A percentile compares a stretch with the other conserved stretches of the same genome.
Evolutionary conservation across 2,329 filamentous ascomycete genomes (phyloP).

Genomic region (Verticillium alfalfae): DNA sequence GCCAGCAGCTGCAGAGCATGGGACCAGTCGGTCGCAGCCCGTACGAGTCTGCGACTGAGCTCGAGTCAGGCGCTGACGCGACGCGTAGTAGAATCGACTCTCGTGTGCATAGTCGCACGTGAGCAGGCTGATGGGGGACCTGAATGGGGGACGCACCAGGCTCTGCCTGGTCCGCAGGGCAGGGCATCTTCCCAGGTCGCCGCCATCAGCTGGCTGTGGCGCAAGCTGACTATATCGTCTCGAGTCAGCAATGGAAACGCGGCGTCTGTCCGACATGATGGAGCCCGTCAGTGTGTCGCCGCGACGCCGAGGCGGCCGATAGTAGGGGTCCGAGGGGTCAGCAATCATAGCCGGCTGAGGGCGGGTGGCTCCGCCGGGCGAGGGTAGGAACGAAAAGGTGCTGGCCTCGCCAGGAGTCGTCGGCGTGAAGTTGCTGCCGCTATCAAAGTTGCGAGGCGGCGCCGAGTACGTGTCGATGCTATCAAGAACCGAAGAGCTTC

Average conservation of each 20-base stretch:
- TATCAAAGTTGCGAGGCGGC: slow-evolving; percentile 44
- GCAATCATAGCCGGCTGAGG: slow-evolving; percentile 36
- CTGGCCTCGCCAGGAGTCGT: slow-evolving; percentile 69
- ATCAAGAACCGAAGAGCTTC: slow-evolving; percentile 52
- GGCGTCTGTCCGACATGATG: slow-evolving; percentile 22
- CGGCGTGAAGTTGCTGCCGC: slow-evolving; percentile 61
- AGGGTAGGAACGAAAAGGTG: slow-evolving; percentile 65
- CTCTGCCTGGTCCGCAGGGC: slow-evolving; percentile 23
- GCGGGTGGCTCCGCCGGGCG: slow-evolving; percentile 42
- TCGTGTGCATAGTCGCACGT: slow-evolving; percentile 76
- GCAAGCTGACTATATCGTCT: slow-evolving; percentile 29
- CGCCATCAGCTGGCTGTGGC: background rate
- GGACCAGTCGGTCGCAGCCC: slow-evolving; percentile 90
- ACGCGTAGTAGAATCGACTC: slow-evolving; percentile 98
- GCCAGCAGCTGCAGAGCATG: slow-evolving; percentile 81
- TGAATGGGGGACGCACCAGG: slow-evolving; percentile 39
- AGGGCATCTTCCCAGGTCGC: slow-evolving; percentile 7
- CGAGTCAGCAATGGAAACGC: slow-evolving; percentile 22
- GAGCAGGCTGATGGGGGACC: slow-evolving; percentile 39
- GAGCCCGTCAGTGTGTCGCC: slow-evolving; percentile 51
- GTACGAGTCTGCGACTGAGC: slow-evolving; percentile 82
- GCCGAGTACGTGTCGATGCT: slow-evolving; percentile 40
- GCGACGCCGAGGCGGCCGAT: slow-evolving; percentile 73
- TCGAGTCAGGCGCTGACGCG: no score
- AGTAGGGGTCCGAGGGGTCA: slow-evolving; percentile 71